Base-by-base conservation (phyloP, 108 stramenopile species). In the Chaetoceros muelleri region DNA sequence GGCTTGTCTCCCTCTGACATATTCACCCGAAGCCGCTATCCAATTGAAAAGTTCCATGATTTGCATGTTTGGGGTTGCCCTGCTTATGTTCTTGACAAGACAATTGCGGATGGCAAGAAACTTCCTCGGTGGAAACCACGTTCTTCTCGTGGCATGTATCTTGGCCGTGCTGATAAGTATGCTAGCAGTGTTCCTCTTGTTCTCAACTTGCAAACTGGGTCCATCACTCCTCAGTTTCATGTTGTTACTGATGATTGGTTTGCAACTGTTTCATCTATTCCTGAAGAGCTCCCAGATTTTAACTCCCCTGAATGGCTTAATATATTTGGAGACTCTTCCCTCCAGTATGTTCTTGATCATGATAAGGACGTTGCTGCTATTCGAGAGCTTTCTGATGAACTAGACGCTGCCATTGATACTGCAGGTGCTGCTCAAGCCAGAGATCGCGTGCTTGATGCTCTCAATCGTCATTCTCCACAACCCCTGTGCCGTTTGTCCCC, bases 61-160 rank as follows among this genome's bases (percentile, higher is more conserved):
- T 40, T 24, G 26, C 70, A 71, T 59, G 73, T 69, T 1, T 74
- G 63, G 63, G 73, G 73, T 0, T 74, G 67, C 23, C n/a, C n/a
- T n/a, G n/a, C n/a, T n/a, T n/a, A n/a, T n/a, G n/a, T n/a, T n/a
- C n/a, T n/a, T n/a, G n/a, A 74, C 40, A 61, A 61, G 0, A 59
- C 20, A 10, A 56, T 75, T 19, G 17, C 46, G 8, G 65, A 66
- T 50, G 65, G 65, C 0, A 57, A 70, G 19, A 75, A 70, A 52
- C 22, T 75, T 24, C 69, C 69, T 0, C 54, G 61, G 20, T 75
- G 53, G 60, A 24, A 61, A 3, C 52, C 52, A n/a, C 58, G 66
- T 0, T 63, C 70, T 3, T 27, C 20, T 27, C 54, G 62, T 20
- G 46, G 60, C 1, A 51, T 72, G 48, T 72, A 53, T 50, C 40